A percentile compares a stretch with the other conserved stretches of the same genome.
These are phyloP conservation scores for Chrysoporthe austroafricana DNA, from an alignment of 2,329 filamentous ascomycete species.

Conservation along the genomic window DNA sequence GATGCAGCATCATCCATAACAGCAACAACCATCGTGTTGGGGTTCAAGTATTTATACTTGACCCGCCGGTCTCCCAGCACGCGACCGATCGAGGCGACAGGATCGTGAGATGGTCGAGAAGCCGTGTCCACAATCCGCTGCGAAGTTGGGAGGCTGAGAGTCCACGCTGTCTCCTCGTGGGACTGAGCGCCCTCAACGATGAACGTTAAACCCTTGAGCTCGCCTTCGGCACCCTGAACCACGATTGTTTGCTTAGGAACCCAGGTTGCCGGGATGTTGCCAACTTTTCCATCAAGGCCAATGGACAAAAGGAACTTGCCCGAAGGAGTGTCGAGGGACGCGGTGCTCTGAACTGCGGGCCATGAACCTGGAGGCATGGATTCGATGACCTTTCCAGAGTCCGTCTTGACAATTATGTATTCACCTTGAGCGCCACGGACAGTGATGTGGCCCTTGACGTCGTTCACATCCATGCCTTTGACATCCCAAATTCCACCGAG, in stretches of 20 bases:
- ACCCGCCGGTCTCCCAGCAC: slow-evolving; percentile 92
- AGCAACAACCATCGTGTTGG: slow-evolving; percentile 79
- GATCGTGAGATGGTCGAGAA: slow-evolving; percentile 74
- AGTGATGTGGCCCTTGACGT: slow-evolving; percentile 58
- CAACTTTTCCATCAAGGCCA: slow-evolving; percentile 52
- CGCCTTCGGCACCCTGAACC: slow-evolving; percentile 51
- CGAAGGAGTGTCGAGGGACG: slow-evolving; percentile 54
- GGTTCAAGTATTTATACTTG: slow-evolving; percentile 95
- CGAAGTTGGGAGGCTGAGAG: slow-evolving; percentile 67
- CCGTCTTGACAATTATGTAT: slow-evolving; percentile 58
- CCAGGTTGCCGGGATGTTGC: slow-evolving; percentile 48
- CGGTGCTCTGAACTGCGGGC: slow-evolving; percentile 50
- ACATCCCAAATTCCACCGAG: slow-evolving; percentile 65
- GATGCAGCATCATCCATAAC: slow-evolving; percentile 62
- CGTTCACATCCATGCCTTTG: slow-evolving; percentile 67
- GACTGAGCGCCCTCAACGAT: slow-evolving; percentile 46
- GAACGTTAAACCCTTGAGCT: slow-evolving; percentile 61
- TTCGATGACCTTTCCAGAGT: slow-evolving; percentile 56
- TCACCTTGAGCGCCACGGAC: slow-evolving; percentile 66
- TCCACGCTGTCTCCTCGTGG: slow-evolving; percentile 65
- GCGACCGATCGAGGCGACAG: slow-evolving; percentile 91
- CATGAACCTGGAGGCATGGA: slow-evolving; percentile 45
- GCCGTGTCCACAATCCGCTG: slow-evolving; percentile 72
- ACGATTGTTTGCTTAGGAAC: slow-evolving; percentile 60
- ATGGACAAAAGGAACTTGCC: slow-evolving; percentile 61